Evolutionary conservation across 768 basidiomycete genomes (phyloP).

Genomic region (Steccherinum ochraceum): DNA sequence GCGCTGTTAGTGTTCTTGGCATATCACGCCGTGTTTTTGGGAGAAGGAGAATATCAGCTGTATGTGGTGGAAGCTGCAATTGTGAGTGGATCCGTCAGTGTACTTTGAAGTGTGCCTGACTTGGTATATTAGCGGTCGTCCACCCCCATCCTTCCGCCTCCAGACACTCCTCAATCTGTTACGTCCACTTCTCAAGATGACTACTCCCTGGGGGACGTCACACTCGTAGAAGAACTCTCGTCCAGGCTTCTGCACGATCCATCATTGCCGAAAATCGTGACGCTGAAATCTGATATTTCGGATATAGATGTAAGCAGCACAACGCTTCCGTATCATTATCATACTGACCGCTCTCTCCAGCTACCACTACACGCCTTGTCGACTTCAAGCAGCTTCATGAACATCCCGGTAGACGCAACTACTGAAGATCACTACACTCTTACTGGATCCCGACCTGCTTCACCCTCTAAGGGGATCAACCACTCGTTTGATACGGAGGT

Average conservation of each 20-base stretch:
- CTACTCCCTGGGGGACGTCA: not conserved
- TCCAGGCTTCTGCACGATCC: not conserved
- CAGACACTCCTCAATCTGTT: too few species aligned
- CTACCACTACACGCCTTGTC: not conserved
- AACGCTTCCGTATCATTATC: not conserved
- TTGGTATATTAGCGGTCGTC: too few species aligned
- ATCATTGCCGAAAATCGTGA: not conserved
- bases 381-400: not conserved
- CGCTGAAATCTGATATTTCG: not conserved
- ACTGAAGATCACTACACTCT: not conserved
- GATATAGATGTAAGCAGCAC: not conserved
- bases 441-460: too few species aligned
- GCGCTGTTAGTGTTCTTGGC: not conserved
- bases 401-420: not conserved
- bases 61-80: not conserved
- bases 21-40: not conserved
- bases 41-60: not conserved
- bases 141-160: too few species aligned
- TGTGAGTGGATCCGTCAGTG: too few species aligned
- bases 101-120: too few species aligned
- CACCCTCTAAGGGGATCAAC: too few species aligned
- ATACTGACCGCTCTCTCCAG: not conserved
- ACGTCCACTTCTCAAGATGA: too few species aligned
- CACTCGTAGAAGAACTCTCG: not conserved
- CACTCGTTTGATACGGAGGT: too few species aligned